These are phyloP conservation scores for Aspergillus eucalypticola DNA, from an alignment of 2,329 filamentous ascomycete genomes.

Conservation along the genomic window DNA sequence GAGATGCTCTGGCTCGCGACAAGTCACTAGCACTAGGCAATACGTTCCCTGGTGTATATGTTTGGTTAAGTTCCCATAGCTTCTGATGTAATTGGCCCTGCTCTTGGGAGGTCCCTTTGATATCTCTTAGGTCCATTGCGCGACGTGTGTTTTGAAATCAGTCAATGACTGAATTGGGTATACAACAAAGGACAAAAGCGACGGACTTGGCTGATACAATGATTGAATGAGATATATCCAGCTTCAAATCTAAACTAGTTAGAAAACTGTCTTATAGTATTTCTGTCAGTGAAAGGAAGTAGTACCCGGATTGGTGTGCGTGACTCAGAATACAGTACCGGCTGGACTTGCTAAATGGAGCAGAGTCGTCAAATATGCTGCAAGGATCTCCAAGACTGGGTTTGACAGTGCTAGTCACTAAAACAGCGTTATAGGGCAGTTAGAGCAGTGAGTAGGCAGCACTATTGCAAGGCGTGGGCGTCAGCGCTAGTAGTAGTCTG, in stretches of 20 bases:
- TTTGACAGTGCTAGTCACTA: neutral
- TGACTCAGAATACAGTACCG: neutral
- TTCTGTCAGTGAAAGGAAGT: too few relatives aligned
- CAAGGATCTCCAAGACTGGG: neutral
- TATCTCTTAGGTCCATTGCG: slow-evolving; percentile 18
- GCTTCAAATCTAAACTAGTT: too few relatives aligned
- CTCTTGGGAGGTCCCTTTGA: slow-evolving; percentile 12
- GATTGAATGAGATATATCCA: neutral
- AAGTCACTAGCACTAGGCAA: slow-evolving; percentile 34
- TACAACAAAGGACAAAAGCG: neutral
- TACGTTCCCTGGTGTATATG: slow-evolving; percentile 31
- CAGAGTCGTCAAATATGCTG: neutral
- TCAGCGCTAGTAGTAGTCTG: neutral
- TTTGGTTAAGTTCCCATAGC: slow-evolving; percentile 34
- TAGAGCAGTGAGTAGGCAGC: neutral
- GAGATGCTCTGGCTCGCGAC: slow-evolving; percentile 34
- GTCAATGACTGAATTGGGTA: neutral
- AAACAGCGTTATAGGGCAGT: neutral
- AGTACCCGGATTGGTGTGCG: neutral
- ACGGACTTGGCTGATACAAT: neutral
- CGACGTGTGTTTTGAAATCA: neutral
- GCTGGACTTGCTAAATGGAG: neutral
- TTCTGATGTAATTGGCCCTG: slow-evolving; percentile 26
- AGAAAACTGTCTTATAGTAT: neutral
- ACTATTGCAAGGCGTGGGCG: neutral